phyloP scores from a whole-genome alignment of 1,139 yeast genomes.

The Sugiyamaella japonica region DNA sequence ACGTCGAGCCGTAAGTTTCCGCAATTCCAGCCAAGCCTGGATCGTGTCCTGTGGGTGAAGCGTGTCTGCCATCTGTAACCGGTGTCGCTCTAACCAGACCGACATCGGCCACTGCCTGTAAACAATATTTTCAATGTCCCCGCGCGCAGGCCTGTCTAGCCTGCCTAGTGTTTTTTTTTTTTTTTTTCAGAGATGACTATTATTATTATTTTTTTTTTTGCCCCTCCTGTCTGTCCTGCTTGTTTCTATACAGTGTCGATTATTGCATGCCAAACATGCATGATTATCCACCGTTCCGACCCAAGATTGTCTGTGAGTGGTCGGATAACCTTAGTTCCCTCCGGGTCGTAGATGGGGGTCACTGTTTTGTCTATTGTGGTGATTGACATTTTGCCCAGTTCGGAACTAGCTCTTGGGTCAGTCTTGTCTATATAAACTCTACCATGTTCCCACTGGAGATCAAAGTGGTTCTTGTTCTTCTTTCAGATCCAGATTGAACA shows the following conservation, averaged over 20 bases:
- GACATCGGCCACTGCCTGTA: background rate
- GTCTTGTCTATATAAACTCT: conserved; percentile 12
- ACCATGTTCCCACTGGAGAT: conserved; percentile 1
- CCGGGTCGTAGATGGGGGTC: conserved; percentile 5
- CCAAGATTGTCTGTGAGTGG: conserved; percentile 7
- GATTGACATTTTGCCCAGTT: no score
- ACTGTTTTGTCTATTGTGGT: no score
- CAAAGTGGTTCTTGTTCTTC: conserved; percentile 2
- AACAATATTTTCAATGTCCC: background rate
- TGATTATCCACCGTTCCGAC: background rate
- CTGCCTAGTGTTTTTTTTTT: no score
- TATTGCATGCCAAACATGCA: conserved; percentile 8
- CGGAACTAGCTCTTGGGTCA: background rate
- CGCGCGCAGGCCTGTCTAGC: background rate
- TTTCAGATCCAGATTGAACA: background rate
- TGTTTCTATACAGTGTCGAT: no score
- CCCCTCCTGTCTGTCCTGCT: no score
- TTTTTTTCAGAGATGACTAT: background rate
- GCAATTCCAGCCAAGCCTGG: no score
- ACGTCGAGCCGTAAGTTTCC: no score
- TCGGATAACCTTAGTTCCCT: conserved; percentile 12
- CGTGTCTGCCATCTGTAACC: no score
- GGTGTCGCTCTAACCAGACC: no score
- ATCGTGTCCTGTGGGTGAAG: no score
- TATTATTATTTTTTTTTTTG: background rate